Conservation (phyloP, 345 rosid genomes). For the Pseudoturritis turrita region DNA sequence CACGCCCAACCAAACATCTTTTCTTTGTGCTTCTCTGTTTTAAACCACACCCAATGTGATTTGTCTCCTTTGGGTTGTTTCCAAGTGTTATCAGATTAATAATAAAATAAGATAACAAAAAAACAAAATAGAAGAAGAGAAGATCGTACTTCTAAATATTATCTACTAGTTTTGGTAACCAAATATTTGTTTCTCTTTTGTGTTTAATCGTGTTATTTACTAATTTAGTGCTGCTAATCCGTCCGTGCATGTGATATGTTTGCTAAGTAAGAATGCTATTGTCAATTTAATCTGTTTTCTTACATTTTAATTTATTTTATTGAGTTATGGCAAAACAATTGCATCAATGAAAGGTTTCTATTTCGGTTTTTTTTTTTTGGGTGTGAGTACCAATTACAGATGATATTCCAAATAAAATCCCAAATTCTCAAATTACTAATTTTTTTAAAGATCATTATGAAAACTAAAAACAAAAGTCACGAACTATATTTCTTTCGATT, state of each 20-base stretch:
- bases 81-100: neutral
- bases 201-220: neutral
- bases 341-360: neutral
- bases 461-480: neutral
- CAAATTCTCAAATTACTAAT: neutral
- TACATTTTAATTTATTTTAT: neutral
- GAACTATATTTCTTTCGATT: neutral
- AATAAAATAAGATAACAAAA: neutral
- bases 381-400: neutral
- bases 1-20: slow-evolving; percentile 37
- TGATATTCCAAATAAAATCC: neutral
- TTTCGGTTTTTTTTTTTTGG: no score
- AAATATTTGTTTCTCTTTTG: neutral
- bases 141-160: neutral
- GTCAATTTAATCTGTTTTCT: neutral
- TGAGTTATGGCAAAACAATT: neutral
- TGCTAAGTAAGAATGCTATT: neutral
- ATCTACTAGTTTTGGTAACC: neutral
- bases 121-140: neutral
- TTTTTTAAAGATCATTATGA: neutral
- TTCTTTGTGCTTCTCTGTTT: slow-evolving; percentile 12
- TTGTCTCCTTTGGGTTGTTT: neutral
- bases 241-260: neutral
- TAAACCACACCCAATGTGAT: slow-evolving; percentile 9
- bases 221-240: neutral